Percentiles rank a stretch among this genome's conserved stretches.
Conservation (phyloP, 2,329 filamentous ascomycete species). For the Arthrobotrys conoides region DNA sequence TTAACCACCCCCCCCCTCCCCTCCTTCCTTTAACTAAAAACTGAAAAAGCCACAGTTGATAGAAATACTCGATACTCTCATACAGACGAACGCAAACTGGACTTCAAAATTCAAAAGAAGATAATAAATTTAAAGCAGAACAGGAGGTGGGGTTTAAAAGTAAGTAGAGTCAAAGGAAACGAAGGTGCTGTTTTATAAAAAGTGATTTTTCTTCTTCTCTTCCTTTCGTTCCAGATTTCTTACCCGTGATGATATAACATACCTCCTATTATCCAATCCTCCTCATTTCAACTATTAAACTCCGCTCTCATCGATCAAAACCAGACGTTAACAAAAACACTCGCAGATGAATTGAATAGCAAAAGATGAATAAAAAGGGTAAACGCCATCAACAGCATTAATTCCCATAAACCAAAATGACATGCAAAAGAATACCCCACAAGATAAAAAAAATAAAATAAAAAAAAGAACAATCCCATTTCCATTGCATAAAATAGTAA, state of each 20-base stretch:
- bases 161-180: neutral
- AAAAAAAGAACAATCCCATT: slow-evolving; percentile 6
- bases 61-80: neutral
- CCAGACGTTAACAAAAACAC: no score
- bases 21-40: no score
- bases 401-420: neutral
- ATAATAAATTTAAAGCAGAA: neutral
- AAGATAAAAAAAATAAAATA: neutral
- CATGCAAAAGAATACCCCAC: neutral
- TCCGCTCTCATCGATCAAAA: neutral
- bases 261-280: neutral
- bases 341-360: neutral
- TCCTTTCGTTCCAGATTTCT: neutral
- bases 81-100: no score
- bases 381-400: slow-evolving; percentile 12
- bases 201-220: neutral
- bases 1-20: no score
- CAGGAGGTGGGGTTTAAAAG: neutral
- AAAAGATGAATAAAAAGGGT: neutral
- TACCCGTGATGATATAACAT: neutral
- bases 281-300: neutral
- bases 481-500: neutral
- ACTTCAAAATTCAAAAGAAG: neutral
- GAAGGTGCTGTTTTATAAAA: neutral
- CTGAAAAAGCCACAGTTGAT: neutral